Evolutionary conservation across 1,284 basidiomycete species (phyloP).

Genomic region (Puccinia novopanici): DNA sequence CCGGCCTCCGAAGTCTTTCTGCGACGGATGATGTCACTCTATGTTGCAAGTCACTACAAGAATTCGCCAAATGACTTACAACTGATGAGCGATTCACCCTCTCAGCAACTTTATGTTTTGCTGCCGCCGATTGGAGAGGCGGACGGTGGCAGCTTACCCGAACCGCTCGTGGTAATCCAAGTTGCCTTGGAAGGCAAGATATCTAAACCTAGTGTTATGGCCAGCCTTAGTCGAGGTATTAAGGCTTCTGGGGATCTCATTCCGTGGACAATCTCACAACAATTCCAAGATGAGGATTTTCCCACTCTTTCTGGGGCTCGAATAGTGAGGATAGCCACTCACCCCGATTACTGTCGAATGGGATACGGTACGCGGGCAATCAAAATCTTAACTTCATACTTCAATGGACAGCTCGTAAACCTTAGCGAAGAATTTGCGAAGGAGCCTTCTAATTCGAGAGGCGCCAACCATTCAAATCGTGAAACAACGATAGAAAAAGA

Average conservation of each 20-base stretch:
- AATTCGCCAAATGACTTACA: slow-evolving; percentile 98
- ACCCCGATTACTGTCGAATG: slow-evolving; percentile 94
- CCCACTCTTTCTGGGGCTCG: slow-evolving; percentile 86
- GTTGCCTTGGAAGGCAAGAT: slow-evolving; percentile 96
- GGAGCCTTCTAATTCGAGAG: slow-evolving; percentile 1
- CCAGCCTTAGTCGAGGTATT: slow-evolving; percentile 75
- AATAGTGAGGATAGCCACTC: slow-evolving; percentile 91
- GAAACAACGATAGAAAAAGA: slow-evolving; percentile 4
- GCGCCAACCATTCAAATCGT: neutral
- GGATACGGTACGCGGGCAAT: slow-evolving; percentile 94
- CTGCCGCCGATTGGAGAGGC: slow-evolving; percentile 80
- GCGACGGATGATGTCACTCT: slow-evolving; percentile 96
- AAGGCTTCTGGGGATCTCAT: slow-evolving; percentile 94
- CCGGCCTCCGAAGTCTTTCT: slow-evolving; percentile 94
- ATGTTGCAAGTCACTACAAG: slow-evolving; percentile 97
- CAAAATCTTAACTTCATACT: slow-evolving; percentile 83
- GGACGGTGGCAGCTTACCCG: slow-evolving; percentile 79
- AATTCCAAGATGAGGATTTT: slow-evolving; percentile 93
- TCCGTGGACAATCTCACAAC: slow-evolving; percentile 88
- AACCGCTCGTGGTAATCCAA: slow-evolving; percentile 79
- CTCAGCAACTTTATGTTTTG: slow-evolving; percentile 93
- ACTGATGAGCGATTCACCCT: slow-evolving; percentile 92
- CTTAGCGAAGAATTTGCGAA: slow-evolving; percentile 68
- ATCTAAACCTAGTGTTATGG: slow-evolving; percentile 80
- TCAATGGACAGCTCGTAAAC: slow-evolving; percentile 86